Evolutionary conservation across 2,329 filamentous ascomycete species (phyloP).

Genomic region (Metarhizium robertsii): DNA sequence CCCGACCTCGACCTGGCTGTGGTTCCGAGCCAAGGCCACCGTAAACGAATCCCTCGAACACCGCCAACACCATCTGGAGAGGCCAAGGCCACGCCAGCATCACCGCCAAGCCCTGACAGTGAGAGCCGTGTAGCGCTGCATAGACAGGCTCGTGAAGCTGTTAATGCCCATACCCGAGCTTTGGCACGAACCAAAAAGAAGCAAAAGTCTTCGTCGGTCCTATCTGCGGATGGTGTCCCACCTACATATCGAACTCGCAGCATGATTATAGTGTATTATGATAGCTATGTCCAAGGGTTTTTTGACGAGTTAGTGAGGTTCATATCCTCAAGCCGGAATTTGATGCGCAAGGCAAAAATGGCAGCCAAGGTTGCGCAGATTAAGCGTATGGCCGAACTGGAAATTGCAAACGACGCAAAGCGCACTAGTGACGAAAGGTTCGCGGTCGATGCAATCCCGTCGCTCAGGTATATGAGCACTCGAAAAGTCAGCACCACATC

Average conservation of each 20-base stretch:
- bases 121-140: slow-evolving; percentile 12
- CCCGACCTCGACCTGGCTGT: slow-evolving; percentile 7
- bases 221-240: slow-evolving; percentile 37
- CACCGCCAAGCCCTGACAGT: slow-evolving; percentile 14
- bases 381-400: slow-evolving; percentile 48
- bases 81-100: slow-evolving; percentile 14
- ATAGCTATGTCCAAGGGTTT: slow-evolving; percentile 73
- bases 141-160: slow-evolving; percentile 34
- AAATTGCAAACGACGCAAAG: slow-evolving; percentile 42
- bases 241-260: slow-evolving; percentile 58
- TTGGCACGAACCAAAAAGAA: slow-evolving; percentile 40
- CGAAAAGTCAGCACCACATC: slow-evolving; percentile 22
- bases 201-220: slow-evolving; percentile 40
- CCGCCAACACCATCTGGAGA: slow-evolving; percentile 13
- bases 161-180: slow-evolving; percentile 35
- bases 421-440: slow-evolving; percentile 25
- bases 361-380: slow-evolving; percentile 64
- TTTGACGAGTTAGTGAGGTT: slow-evolving; percentile 78
- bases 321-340: slow-evolving; percentile 70
- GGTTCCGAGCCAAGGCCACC: background rate
- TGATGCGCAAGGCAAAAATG: slow-evolving; percentile 82
- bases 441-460: slow-evolving; percentile 24
- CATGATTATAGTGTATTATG: slow-evolving; percentile 86
- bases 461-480: slow-evolving; percentile 30
- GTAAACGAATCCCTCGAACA: slow-evolving; percentile 5